Base-by-base conservation (phyloP, 2,329 filamentous ascomycete species). In the Tricladium varicosporioides region DNA sequence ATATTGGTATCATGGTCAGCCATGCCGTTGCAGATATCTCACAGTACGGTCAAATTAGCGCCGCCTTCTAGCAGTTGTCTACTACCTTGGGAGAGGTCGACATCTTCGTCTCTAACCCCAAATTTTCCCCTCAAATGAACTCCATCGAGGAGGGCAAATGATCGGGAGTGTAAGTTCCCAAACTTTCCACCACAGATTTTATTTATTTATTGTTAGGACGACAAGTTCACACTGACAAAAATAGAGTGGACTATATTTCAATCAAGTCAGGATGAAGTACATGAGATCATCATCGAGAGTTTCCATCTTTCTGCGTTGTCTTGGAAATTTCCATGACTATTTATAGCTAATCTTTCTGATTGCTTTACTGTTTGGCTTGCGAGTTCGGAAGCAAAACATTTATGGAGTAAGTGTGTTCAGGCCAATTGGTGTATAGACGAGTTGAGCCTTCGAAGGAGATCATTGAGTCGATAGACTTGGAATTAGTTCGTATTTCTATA, bases 341-440 rank as follows among this genome's bases (percentile, higher is more conserved):
- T 5, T 14, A 2, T 31, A 58, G 57, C 62, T 53, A 57, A 33
- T 54, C 62, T 65, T 15, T 60, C 63, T 13, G 63, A 48, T 8
- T 50, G 54, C 11, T 62, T 65, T 16, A 18, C 54, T 16, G 53
- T 64, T n/a, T 65, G 63, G 63, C 52, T 64, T 10, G 53, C 62
- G 15, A 60, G 57, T 19, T 54, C 72, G 0, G 77, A 81, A 58
- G 76, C 79, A 0, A 64, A 58, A 4, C 80, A 80, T 56, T 61
- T 81, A 18, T 75, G 72, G 45, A 70, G 74, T 5, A 75, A 74
- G 48, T 74, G 75, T 18, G 65, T 80, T 0, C 80, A 76, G 74
- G 71, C 74, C 11, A 76, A 77, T 36, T 81, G 78, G 79, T 79
- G 81, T 63, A 72, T 80, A 0, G 72, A 77, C 15, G 78, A 81